These are phyloP conservation scores for Diophrys appendiculata DNA, from an alignment of 73 alveolate genomes.

Conservation along the genomic window DNA sequence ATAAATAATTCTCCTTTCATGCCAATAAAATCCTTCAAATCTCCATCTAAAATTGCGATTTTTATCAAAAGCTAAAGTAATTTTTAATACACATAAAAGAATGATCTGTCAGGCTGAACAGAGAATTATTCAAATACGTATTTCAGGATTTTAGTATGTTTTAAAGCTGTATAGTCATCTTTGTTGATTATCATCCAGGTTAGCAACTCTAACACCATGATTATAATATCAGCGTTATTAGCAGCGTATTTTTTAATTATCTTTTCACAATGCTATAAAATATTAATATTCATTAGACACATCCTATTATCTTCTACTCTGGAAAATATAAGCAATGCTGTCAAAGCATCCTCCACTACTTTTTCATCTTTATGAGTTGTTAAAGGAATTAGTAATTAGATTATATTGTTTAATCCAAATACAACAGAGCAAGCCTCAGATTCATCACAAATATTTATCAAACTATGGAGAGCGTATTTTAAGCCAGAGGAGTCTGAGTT, in stretches of 20 bases:
- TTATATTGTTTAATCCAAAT: background rate
- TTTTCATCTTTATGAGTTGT: background rate
- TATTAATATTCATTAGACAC: background rate
- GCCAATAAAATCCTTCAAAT: background rate
- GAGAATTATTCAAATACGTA: too few relatives aligned
- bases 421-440: too few relatives aligned
- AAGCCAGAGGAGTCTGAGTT: too few relatives aligned
- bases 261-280: background rate
- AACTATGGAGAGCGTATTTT: too few relatives aligned
- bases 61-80: background rate
- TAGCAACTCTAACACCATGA: background rate
- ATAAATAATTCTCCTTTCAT: background rate
- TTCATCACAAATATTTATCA: too few relatives aligned
- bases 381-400: background rate
- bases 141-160: background rate
- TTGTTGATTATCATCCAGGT: background rate
- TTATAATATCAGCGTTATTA: background rate
- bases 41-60: background rate
- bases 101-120: background rate
- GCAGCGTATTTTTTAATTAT: background rate
- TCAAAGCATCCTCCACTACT: background rate
- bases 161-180: background rate
- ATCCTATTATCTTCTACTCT: background rate
- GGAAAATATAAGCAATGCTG: background rate
- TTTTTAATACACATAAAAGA: background rate